Percentiles rank a stretch among this genome's conserved stretches.
Evolutionary conservation across 2,329 filamentous ascomycete species (phyloP).

Genomic region (Colletotrichum sp.): DNA sequence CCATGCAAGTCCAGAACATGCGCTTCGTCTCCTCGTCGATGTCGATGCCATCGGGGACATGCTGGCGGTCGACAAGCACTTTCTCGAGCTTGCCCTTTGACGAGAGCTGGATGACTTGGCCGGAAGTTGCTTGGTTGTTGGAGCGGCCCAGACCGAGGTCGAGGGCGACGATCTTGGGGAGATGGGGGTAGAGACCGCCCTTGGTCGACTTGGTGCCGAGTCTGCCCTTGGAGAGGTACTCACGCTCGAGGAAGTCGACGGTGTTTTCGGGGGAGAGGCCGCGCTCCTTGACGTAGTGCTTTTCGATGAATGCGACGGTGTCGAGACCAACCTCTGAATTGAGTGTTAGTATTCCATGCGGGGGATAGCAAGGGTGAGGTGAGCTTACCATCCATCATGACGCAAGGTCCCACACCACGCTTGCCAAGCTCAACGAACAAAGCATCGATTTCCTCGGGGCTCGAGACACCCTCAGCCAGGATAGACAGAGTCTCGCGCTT

Average conservation of each 20-base stretch:
- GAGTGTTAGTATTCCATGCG: too few species aligned
- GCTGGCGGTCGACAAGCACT: slow-evolving; percentile 27
- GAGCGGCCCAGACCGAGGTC: neutral
- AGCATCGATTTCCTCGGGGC: slow-evolving; percentile 53
- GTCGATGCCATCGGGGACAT: slow-evolving; percentile 50
- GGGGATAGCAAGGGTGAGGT: too few species aligned
- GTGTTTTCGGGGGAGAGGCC: slow-evolving; percentile 42
- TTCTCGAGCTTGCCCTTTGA: slow-evolving; percentile 24
- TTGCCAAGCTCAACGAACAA: slow-evolving; percentile 42
- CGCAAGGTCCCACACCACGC: slow-evolving; percentile 2
- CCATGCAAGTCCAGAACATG: slow-evolving; percentile 59
- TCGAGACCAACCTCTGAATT: slow-evolving; percentile 54
- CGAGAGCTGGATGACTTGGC: slow-evolving; percentile 20
- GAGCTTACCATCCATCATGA: slow-evolving; percentile 29
- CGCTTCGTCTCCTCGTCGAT: slow-evolving; percentile 34
- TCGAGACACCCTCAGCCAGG: slow-evolving; percentile 52
- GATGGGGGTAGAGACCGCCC: slow-evolving; percentile 42
- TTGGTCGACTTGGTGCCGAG: slow-evolving; percentile 48
- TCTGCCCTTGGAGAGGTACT: slow-evolving; percentile 49
- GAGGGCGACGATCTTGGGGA: slow-evolving; percentile 24
- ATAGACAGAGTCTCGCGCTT: slow-evolving; percentile 57
- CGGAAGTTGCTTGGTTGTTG: neutral
- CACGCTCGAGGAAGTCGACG: slow-evolving; percentile 46
- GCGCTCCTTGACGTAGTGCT: slow-evolving; percentile 57
- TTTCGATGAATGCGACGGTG: slow-evolving; percentile 57